Base-by-base conservation (phyloP, 2,329 filamentous ascomycete species). In the Colletotrichum liaoningense region DNA sequence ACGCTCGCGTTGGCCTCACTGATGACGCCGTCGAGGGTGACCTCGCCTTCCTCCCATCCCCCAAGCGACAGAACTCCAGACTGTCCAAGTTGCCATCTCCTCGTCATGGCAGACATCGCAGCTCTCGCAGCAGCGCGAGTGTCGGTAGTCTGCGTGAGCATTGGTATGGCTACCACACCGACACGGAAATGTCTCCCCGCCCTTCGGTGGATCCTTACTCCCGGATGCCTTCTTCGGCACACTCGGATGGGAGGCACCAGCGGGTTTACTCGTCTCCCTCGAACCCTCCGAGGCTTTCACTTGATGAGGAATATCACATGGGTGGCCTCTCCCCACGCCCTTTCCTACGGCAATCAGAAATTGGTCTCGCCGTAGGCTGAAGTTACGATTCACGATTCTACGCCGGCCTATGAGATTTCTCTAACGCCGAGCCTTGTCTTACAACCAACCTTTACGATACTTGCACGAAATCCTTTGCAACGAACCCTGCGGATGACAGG, bases 11-110 rank as follows among this genome's bases (percentile, higher is more conserved):
- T 1, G 91, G 91, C 19, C 84, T 93, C 6, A 92, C 91, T 2
- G 90, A 92, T 74, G 89, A 92, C 76, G 81, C 86, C 1, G 79
- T 92, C 3, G 89, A 90, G 5, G 90, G 91, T 42, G 90, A 89
- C 71, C 87, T 88, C 58, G 89, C 91, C 4, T 93, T 90, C 75
- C 79, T 92, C 35, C 80, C 86, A 8, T 82, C 84, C 12, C 83
- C 87, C 1, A 90, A 86, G 79, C 86, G 88, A 12, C 86, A 88
- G 16, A 83, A 86, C 3, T 88, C 88, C 4, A 86, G 89, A 22
- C 80, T 91, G 4, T 86, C 87, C 52, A 92, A 91, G 76, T 75
- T 82, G 30, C 84, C 83, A 3, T 77, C 79, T 16, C 79, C 79
- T 28, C 82, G 81, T 14, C 81, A 83, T 67, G 75, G 75, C 54